Base-by-base conservation (phyloP, 2,329 filamentous ascomycete genomes). In the Fusarium sp. region DNA sequence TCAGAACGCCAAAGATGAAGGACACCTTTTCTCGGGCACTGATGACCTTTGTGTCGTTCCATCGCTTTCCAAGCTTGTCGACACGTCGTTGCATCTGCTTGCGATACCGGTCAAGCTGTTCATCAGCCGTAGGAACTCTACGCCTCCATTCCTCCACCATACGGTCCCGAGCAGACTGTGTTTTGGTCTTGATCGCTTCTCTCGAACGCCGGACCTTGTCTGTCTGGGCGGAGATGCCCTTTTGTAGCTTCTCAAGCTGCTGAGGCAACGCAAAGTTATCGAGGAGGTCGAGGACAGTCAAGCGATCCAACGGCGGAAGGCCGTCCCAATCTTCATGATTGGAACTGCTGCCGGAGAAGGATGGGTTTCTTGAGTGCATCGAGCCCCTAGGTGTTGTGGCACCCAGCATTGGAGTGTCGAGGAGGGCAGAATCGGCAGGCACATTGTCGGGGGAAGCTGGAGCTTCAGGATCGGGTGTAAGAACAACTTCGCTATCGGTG, bases 1-100 rank as follows among this genome's bases (percentile, higher is more conserved):
- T 99, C 82, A 98, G 89, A 72, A 98, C 95, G 74, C 94, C 96
- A 64, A 90, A 95, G 67, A 99, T 98, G 80, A 99, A 99, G 7
- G 95, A 95, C 49, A 97, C 84, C 85, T 99, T 99, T 82, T 99
- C 96, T 61, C 95, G 90, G 50, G 93, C 81, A 2, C 94, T 98
- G 73, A 99, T 94, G 10, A 90, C 91, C 75, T 94, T 94, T 18
- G 92, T 93, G 76, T 97, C 92, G 77, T 93, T 96, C 95, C 95
- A 99, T 75, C 90, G 90, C 71, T 87, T 88, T 64, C 91, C 92
- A 34, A 98, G 86, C 71, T 93, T 92, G 74, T 98, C 95, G n/a
- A 98, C 94, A 50, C 91, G 94, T 50, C 88, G 86, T 71, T 91
- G 91, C 94, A 98, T 96, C 62, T 92, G 92, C 79, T 90, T 92